Base-by-base conservation (phyloP, 2,329 filamentous ascomycete species). In the Westerdykella aurantiaca region DNA sequence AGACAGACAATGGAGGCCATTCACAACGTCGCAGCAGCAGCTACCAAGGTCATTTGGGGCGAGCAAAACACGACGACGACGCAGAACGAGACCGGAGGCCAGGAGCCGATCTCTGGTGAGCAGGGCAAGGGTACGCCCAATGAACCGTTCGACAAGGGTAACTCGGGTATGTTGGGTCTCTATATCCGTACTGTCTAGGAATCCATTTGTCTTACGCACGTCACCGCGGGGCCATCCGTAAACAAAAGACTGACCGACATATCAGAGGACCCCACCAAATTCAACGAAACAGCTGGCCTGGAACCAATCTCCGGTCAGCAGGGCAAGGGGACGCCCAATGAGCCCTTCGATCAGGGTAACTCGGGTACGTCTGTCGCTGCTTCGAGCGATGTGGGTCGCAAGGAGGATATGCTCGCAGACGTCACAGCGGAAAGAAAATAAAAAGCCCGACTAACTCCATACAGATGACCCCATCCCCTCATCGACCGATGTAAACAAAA, bases 281-380 rank as follows among this genome's bases (percentile, higher is more conserved):
- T 35, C 9, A 16, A 14, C n/a, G 33, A 66, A 49, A 64, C 61
- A 6, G 52, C 44, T 11, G 72, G 72, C 38, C 66, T 69, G 53
- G 88, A 94, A 69, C 88, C 88, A 14, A 66, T 89, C 37, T 85
- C 85, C 16, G 88, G 88, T 17, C 72, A 80, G 41, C 71, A 76
- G 45, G 88, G 88, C 33, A 72, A 83, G 61, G 84, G 85, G 3
- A 75, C 76, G 18, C 75, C 74, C 35, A 80, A 78, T 11, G 83
- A 91, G 64, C 88, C 88, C 0, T 94, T 82, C 56, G 88, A 93
- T 60, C 80, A 80, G 45, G 88, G 88, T 39, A 93, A 93, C 64
- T 69, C 80, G 72, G 77, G 73, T 80, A 65, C 53, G 69, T 51
- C 9, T n/a, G 9, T 10, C n/a, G 18, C 14, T 13, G 7, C 34